phyloP scores from a whole-genome alignment of 495 filamentous ascomycete species.

The Neurospora sp. region DNA sequence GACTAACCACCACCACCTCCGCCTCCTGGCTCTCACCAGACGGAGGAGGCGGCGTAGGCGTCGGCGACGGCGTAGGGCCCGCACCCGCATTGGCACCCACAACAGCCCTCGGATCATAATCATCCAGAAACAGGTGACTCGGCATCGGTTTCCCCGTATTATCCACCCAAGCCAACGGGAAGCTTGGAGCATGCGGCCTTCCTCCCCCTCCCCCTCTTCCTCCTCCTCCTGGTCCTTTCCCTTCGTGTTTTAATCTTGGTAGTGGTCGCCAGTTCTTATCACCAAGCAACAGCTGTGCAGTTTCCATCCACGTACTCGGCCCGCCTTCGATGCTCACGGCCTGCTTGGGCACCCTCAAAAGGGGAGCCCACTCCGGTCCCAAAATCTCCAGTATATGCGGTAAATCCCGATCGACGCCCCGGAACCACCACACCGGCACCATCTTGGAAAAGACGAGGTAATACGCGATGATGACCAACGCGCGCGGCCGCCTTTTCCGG shows the following conservation, averaged over 20 bases:
- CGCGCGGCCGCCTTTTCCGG: slow-evolving; percentile 40
- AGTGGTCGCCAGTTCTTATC: slow-evolving; percentile 25
- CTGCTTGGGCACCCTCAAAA: slow-evolving; percentile 26
- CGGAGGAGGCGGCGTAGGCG: neutral
- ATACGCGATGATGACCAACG: slow-evolving; percentile 40
- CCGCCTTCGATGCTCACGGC: slow-evolving; percentile 8
- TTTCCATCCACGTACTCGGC: slow-evolving; percentile 8
- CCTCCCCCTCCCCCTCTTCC: neutral
- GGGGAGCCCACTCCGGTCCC: slow-evolving; percentile 22
- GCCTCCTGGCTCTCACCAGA: neutral
- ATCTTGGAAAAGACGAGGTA: slow-evolving; percentile 33
- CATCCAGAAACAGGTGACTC: neutral
- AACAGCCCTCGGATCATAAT: neutral
- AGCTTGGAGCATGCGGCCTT: neutral
- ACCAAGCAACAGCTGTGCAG: slow-evolving; percentile 25
- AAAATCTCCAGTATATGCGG: slow-evolving; percentile 26
- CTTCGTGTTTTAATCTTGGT: slow-evolving; percentile 7
- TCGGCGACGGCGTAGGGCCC: neutral
- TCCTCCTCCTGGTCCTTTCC: neutral
- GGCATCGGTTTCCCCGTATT: neutral
- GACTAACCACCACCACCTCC: neutral
- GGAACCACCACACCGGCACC: slow-evolving; percentile 33
- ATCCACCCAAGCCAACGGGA: neutral
- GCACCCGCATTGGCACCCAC: neutral
- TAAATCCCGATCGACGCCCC: slow-evolving; percentile 31